Percentiles rank a stretch among this genome's conserved stretches.
Evolutionary conservation across 2,329 filamentous ascomycete species (phyloP).

Genomic region (Hyphodiscus sp.): DNA sequence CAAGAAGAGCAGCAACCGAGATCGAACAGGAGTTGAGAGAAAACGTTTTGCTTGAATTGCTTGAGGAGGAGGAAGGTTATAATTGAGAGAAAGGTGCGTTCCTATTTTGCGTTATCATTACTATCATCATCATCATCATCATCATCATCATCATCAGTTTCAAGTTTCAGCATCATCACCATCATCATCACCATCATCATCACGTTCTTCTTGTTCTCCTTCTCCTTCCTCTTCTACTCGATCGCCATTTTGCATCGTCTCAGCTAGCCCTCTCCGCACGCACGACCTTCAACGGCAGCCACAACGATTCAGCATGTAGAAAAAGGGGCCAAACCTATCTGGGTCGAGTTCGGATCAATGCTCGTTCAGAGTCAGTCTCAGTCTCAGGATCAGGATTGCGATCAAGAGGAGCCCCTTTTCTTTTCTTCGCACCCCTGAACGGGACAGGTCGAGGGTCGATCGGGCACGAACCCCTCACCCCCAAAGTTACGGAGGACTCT

Average conservation of each 20-base stretch:
- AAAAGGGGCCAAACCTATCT: conserved; percentile 8
- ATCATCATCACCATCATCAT: too few species aligned
- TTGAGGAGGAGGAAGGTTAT: too few species aligned
- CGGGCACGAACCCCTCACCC: too few species aligned
- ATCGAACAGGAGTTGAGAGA: not conserved
- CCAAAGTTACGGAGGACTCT: too few species aligned
- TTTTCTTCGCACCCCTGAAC: not conserved
- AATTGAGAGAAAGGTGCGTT: not conserved
- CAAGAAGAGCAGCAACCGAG: conserved; percentile 1
- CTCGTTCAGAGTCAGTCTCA: conserved; percentile 4
- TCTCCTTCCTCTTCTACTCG: not conserved
- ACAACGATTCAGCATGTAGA: not conserved
- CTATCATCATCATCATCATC: too few species aligned
- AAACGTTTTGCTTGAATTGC: not conserved
- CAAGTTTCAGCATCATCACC: too few species aligned
- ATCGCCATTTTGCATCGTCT: not conserved
- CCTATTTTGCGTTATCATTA: not conserved
- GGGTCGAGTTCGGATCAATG: conserved; percentile 4
- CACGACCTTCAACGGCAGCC: not conserved
- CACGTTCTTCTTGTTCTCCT: too few species aligned
- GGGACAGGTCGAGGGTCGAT: too few species aligned
- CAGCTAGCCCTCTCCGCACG: not conserved
- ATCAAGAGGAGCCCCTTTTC: not conserved
- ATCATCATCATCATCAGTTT: too few species aligned
- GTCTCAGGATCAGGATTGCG: not conserved